Evolutionary conservation across 306 rosid genomes (phyloP), one percentile per base, ranked within the genome.

Genomic region (Lotus japonicus): DNA sequence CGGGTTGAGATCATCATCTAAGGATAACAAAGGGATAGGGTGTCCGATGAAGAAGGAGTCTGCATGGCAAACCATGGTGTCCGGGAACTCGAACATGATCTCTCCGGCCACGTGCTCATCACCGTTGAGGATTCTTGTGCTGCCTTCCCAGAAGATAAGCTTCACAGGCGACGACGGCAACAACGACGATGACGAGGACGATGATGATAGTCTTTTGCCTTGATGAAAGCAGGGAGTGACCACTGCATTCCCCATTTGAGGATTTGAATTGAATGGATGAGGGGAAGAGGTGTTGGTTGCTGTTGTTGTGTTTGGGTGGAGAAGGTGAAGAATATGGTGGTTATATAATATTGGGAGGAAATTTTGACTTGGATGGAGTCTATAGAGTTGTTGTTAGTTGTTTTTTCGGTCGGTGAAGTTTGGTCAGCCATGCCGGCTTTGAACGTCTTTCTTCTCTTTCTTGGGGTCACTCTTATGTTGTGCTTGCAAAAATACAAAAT

Each of bases 21-120:
- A 75, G 62, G 80, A 60, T 11, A 91, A 58, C 33, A 81, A 79
- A 0, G 96, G 96, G 35, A 91, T 2, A 0, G 82, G 87, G 12
- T 82, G 88, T 11, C 97, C 97, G 23, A 91, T 85, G 75, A 88
- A 91, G 78, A 91, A 88, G 10, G 94, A 83, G 58, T 89, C 84
- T 0, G 87, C 89, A 5, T 83, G 89, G 77, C 96, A 91, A 12
- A 91, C 81, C 76, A 91, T 84, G 23, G 71, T 81, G 23, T 91
- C 88, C 0, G 97, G 97, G 6, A 65, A 84, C 74, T 87, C 91
- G 8, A 77, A 71, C 94, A 87, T 78, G 66, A 91, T 80, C 68
- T 88, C 97, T 0, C 96, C 88, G 23, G 96, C 97, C 8, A 75
- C 12, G 68, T 80, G 83, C 5, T 50, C 80, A 0, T 50, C 80